Evolutionary conservation across 2,329 filamentous ascomycete genomes (phyloP), one percentile per base, ranked within the genome.

Genomic region (Cercospora beticola): DNA sequence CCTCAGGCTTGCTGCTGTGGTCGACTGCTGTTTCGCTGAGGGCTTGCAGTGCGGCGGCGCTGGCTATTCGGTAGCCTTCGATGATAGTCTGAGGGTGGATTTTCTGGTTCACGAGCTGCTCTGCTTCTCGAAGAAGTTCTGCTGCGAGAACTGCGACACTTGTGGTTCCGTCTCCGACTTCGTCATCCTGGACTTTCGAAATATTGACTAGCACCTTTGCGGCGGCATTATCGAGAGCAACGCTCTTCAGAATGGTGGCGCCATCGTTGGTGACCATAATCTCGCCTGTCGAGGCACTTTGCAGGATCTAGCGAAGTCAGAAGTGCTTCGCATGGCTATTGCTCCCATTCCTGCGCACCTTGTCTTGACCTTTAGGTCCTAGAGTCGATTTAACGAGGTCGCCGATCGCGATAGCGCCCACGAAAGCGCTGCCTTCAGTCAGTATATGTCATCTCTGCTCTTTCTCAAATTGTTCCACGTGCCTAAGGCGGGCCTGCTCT

Each of bases 51-150:
- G 95, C 94, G 64, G 95, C 94, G 63, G 88, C 86, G 81, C 93
- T 97, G 64, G 95, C 95, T 92, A 99, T 97, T 84, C 95, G 89
- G 86, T 97, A 99, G 63, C 95, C 95, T 79, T 99, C 95, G 78
- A 99, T 99, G 81, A 99, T 99, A 63, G 95, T 98, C 86, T 99
- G 95, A 62, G 95, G 95, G 82, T 99, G 95, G 76, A 99, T 97
- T 85, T 98, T 98, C 85, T 94, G 93, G 84, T 96, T 92, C 74
- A 99, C 93, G 61, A 99, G 88, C 84, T 97, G 94, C 85, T 99
- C 95, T 59, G 95, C 95, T 83, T 99, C 95, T 72, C 95, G 90
- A 72, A 99, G 86, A 69, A 99, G 87, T 84, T 99, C 95, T 68
- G 95, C 95, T 46, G 95, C 94, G 71, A 99, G 86, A 16, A 99